phyloP scores from a whole-genome alignment of 441 rosid genomes.

The Aquilaria agallochum region DNA sequence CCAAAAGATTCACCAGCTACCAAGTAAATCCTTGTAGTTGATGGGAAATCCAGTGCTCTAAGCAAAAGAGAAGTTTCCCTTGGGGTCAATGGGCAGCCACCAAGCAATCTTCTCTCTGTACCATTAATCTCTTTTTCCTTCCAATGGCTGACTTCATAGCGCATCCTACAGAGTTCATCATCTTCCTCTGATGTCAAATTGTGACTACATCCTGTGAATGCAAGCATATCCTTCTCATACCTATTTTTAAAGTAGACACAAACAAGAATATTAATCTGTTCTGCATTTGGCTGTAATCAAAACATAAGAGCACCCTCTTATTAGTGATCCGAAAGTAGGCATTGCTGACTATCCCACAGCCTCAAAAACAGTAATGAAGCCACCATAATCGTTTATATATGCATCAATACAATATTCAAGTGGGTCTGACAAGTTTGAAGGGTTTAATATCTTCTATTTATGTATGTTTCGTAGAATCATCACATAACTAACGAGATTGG shows the following conservation, averaged over 20 bases:
- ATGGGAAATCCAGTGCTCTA: slow-evolving; percentile 64
- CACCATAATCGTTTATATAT: not conserved
- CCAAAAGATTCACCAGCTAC: slow-evolving; percentile 95
- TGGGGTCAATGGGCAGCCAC: slow-evolving; percentile 88
- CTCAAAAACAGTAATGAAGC: no score
- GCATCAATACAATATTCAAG: no score
- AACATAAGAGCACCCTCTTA: not conserved
- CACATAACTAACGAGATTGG: no score
- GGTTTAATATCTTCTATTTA: no score
- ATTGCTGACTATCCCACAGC: no score
- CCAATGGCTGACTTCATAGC: slow-evolving; percentile 84
- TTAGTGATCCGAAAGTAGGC: no score
- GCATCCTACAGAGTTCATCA: slow-evolving; percentile 71
- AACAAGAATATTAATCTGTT: not conserved
- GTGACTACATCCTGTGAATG: slow-evolving; percentile 94
- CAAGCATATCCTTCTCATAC: slow-evolving; percentile 97
- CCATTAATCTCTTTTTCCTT: slow-evolving; percentile 95
- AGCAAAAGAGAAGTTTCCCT: slow-evolving; percentile 90
- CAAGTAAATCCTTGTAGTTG: slow-evolving; percentile 74
- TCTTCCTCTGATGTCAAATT: slow-evolving; percentile 76
- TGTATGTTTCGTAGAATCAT: no score
- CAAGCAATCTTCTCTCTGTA: slow-evolving; percentile 83
- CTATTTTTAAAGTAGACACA: slow-evolving; percentile 26
- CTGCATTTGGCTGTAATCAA: not conserved
- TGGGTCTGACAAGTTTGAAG: no score